Percentiles rank a stretch among this genome's conserved stretches.
Evolutionary conservation across 164 flowering plant species (phyloP).

Genomic region (Chloranthus sessilifolius): DNA sequence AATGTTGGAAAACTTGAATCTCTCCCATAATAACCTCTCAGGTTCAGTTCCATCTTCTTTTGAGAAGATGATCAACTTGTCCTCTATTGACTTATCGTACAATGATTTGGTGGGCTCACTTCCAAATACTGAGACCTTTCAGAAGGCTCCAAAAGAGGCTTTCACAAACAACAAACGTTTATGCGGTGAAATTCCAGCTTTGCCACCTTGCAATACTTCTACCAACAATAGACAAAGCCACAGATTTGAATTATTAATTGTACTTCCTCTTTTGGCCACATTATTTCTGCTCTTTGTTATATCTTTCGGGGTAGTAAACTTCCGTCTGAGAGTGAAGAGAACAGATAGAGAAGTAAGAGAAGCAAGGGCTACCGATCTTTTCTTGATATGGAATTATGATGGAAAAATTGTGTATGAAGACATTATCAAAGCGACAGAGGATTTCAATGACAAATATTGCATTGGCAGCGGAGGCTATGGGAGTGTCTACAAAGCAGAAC

Average conservation of each 20-base stretch:
- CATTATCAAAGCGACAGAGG: conserved; percentile 6
- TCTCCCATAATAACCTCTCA: conserved; percentile 18
- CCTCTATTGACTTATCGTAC: conserved; percentile 7
- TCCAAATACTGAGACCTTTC: neutral
- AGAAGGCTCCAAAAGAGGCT: neutral
- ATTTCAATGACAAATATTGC: conserved; percentile 8
- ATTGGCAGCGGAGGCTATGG: conserved; percentile 9
- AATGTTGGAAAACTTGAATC: conserved; percentile 6
- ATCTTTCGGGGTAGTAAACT: neutral
- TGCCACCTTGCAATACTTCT: conserved; percentile 2
- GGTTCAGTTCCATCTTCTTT: conserved; percentile 14
- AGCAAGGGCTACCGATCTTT: too few species aligned
- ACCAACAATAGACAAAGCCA: neutral
- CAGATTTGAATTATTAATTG: neutral
- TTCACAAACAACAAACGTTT: neutral
- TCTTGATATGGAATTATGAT: conserved; percentile 12
- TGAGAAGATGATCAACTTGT: conserved; percentile 1
- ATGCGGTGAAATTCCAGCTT: conserved; percentile 6
- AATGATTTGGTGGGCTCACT: conserved; percentile 13
- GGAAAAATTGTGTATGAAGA: conserved; percentile 10
- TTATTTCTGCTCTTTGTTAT: neutral
- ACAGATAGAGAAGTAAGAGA: neutral
- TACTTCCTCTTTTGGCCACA: neutral
- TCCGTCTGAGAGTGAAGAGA: neutral
- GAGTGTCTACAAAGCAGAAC: conserved; percentile 7